Base-by-base conservation (phyloP, 176 grass and related monocot species). In the Carex cristatella region DNA sequence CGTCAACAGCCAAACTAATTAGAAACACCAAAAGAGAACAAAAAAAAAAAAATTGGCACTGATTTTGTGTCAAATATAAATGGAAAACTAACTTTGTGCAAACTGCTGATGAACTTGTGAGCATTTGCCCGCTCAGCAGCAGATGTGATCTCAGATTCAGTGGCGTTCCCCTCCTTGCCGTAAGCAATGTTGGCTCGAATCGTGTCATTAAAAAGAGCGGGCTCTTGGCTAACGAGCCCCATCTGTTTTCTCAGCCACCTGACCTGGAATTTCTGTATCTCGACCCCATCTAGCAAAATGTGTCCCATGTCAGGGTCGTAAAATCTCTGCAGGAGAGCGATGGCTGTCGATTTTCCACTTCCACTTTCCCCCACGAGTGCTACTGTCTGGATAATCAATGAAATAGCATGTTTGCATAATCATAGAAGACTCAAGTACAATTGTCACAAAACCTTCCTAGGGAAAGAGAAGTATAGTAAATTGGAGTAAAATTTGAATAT, bases 191-290 rank as follows among this genome's bases (percentile, higher is more conserved):
- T 99, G 42, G 90, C 81, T 51, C 88, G 87, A 85, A 99, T 94
- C 0, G 97, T 94, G 6, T 95, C 93, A 12, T 95, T 99, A 80
- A 99, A 99, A 28, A 99, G 82, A 69, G 91, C 87, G 10, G 97
- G 97, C 81, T 99, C 97, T 91, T 99, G 97, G 69, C 97, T 96
- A 65, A 99, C 97, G 48, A 99, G 82, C 4, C 97, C 97, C 97
- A 96, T 99, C 85, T 99, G 93, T 84, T 91, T 93, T 83, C 97
- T 96, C 46, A 96, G 61, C 97, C 97, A 99, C 79, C 87, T 94
- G 38, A 99, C 81, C 82, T 99, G 91, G 53, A 99, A 88, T 83
- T 92, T 99, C 65, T 87, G 81, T 82, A 99, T 94, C 89, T 99
- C 93, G 60, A 94, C 90, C 2, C 97, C 91, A 70, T 99, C 97